Evolutionary conservation across 805 yeast genomes (phyloP).

Genomic region (Candida maris): DNA sequence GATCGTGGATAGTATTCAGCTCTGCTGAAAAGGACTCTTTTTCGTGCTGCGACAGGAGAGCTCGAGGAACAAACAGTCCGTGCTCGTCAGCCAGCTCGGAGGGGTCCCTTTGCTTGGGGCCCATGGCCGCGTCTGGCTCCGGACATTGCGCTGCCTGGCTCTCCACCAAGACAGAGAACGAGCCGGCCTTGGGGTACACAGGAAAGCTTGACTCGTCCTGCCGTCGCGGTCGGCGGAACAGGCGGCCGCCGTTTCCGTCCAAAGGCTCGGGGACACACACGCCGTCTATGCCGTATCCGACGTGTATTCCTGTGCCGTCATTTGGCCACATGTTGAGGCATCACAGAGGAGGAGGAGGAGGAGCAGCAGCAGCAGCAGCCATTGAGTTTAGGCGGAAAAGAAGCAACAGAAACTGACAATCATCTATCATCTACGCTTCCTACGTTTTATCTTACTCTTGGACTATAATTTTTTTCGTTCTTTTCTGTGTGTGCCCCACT

Average conservation of each 20-base stretch:
- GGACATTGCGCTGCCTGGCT: background rate
- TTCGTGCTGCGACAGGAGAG: conserved; percentile 21
- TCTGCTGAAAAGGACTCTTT: conserved; percentile 28
- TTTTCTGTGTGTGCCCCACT: too few relatives aligned
- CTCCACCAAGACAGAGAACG: background rate
- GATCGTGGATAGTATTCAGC: conserved; percentile 32
- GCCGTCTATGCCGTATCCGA: conserved; percentile 44
- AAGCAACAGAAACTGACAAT: too few relatives aligned
- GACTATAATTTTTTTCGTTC: too few relatives aligned
- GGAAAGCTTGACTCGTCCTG: background rate
- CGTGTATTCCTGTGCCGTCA: conserved; percentile 35
- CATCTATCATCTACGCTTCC: too few relatives aligned
- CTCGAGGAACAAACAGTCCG: conserved; percentile 26
- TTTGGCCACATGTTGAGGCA: conserved; percentile 40
- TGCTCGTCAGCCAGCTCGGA: conserved; percentile 7
- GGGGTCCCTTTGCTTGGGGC: background rate
- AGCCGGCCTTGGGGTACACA: background rate
- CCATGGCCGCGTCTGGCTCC: background rate
- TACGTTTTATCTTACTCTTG: too few relatives aligned
- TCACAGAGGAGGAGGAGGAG: too few relatives aligned
- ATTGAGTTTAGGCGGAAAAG: too few relatives aligned
- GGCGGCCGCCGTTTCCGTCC: background rate
- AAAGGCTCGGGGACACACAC: conserved; percentile 17
- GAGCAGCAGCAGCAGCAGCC: too few relatives aligned
- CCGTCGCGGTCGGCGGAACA: conserved; percentile 2